phyloP scores from a whole-genome alignment of 2,329 filamentous ascomycete genomes.

The Nothopassalora personata region DNA sequence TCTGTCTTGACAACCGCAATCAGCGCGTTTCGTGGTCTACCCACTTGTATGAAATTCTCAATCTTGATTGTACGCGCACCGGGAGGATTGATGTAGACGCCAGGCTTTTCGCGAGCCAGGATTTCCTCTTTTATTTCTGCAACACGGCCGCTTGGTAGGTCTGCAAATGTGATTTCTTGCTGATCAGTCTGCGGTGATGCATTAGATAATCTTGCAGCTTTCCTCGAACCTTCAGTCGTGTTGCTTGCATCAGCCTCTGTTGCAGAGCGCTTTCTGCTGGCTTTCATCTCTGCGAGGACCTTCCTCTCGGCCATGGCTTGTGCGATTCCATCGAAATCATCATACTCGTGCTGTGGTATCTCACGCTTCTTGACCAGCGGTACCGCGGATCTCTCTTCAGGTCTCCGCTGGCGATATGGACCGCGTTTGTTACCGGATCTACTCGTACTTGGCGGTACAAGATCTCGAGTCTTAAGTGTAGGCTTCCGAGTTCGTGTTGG shows the following conservation, averaged over 20 bases:
- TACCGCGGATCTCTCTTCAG: neutral
- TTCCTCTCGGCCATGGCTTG: constrained; percentile 12
- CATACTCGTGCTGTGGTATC: constrained; percentile 16
- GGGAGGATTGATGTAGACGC: constrained; percentile 43
- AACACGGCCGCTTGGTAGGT: constrained; percentile 19
- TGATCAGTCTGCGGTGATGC: neutral
- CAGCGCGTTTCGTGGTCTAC: constrained; percentile 40
- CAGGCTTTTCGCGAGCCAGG: constrained; percentile 31
- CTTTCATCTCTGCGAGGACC: constrained; percentile 8
- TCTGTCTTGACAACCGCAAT: constrained; percentile 40
- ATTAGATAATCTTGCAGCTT: neutral
- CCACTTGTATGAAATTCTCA: constrained; percentile 27
- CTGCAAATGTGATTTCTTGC: neutral
- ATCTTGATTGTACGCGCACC: constrained; percentile 33
- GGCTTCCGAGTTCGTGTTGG: constrained; percentile 1
- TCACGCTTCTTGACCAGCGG: constrained; percentile 9
- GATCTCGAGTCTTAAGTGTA: neutral
- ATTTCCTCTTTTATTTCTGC: constrained; percentile 28
- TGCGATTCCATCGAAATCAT: constrained; percentile 17
- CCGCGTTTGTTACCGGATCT: neutral
- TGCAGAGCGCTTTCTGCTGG: constrained; percentile 6
- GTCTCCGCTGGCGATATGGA: neutral
- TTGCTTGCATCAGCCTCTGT: neutral
- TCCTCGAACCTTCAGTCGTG: neutral
- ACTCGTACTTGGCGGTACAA: neutral